These are phyloP conservation scores for Zygnema circumcarinatum DNA, from an alignment of 139 green algal species.

Conservation along the genomic window DNA sequence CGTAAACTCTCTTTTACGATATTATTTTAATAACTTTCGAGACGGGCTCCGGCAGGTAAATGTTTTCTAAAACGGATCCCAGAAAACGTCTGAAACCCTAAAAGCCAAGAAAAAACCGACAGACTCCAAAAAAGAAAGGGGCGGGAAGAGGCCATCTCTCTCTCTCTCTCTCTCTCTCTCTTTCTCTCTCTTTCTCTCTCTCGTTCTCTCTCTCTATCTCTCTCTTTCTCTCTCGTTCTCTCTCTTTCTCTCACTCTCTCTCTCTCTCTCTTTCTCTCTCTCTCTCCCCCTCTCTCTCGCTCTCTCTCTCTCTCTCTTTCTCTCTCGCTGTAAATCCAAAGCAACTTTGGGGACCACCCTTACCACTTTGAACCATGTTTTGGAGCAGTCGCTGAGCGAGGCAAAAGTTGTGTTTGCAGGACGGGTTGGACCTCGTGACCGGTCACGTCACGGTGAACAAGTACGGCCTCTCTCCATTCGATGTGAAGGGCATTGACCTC, in stretches of 20 bases:
- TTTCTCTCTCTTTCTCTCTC: too few relatives aligned
- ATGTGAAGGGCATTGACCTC: slow-evolving; percentile 30
- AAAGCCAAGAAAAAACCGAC: too few relatives aligned
- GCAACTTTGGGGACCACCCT: background rate
- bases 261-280: background rate
- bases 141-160: too few relatives aligned
- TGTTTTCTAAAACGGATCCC: too few relatives aligned
- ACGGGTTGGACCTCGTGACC: slow-evolving; percentile 40
- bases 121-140: too few relatives aligned
- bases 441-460: slow-evolving; percentile 40
- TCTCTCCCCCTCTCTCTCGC: background rate
- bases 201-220: too few relatives aligned
- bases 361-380: background rate
- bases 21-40: too few relatives aligned
- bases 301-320: too few relatives aligned
- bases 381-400: background rate
- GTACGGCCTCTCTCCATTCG: slow-evolving; percentile 39
- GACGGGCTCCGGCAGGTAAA: too few relatives aligned
- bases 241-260: background rate
- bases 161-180: too few relatives aligned
- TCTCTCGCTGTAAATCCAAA: background rate
- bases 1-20: too few relatives aligned
- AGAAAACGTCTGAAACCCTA: too few relatives aligned
- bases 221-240: background rate
- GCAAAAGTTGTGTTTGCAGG: slow-evolving; percentile 13